Percentiles rank a stretch among this genome's conserved stretches.
Conservation (phyloP, 2,329 filamentous ascomycete genomes). For the Alternaria arbusti region DNA sequence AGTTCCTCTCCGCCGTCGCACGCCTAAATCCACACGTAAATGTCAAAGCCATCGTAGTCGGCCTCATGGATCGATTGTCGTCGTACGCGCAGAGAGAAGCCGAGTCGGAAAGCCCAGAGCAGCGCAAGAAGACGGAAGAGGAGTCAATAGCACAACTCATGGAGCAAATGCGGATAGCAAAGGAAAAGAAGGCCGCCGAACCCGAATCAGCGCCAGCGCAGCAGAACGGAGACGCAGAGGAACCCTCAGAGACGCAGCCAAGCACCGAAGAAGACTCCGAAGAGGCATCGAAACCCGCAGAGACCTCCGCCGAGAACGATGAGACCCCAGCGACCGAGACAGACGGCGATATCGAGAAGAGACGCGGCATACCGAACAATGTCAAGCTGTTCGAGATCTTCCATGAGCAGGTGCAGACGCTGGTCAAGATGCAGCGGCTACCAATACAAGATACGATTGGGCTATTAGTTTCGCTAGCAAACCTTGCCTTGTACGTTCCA, state of each 20-base stretch:
- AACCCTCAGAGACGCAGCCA: constrained; percentile 27
- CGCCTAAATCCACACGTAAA: constrained; percentile 95
- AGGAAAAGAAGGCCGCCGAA: constrained; percentile 56
- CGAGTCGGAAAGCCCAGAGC: constrained; percentile 71
- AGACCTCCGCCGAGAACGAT: constrained; percentile 41
- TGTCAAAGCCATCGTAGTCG: constrained; percentile 96
- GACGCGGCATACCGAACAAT: constrained; percentile 70
- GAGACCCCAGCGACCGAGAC: constrained; percentile 46
- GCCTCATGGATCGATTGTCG: constrained; percentile 94
- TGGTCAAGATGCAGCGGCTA: constrained; percentile 88
- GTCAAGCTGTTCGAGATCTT: constrained; percentile 96
- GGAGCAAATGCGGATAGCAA: constrained; percentile 75
- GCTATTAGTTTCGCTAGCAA: constrained; percentile 88
- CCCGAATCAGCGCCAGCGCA: constrained; percentile 30
- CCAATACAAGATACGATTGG: constrained; percentile 95
- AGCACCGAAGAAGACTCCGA: constrained; percentile 36
- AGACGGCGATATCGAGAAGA: constrained; percentile 54
- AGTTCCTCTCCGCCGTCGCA: constrained; percentile 91
- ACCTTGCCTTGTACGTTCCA: constrained; percentile 75
- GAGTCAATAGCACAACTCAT: constrained; percentile 81
- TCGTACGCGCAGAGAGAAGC: constrained; percentile 92
- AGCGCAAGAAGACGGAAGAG: constrained; percentile 79
- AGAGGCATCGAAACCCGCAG: constrained; percentile 36
- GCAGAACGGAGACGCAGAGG: constrained; percentile 44
- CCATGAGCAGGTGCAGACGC: constrained; percentile 91